Conservation (phyloP, 495 filamentous ascomycete species). For the Aspergillus nanangensis region DNA sequence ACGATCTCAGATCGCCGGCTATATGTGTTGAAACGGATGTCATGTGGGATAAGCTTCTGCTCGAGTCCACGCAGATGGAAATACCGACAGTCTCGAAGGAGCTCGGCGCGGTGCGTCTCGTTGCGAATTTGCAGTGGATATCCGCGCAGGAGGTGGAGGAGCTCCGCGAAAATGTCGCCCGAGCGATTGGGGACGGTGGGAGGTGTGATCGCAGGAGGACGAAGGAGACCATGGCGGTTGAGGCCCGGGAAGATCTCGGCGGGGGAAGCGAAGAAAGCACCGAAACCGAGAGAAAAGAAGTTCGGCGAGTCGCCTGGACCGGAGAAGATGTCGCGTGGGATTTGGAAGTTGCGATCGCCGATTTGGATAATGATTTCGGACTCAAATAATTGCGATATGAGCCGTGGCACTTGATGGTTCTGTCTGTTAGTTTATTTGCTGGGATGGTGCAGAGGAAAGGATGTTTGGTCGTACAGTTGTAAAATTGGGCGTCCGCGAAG, state of each 20-base stretch:
- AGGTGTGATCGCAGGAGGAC: conserved; percentile 81
- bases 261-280: conserved; percentile 78
- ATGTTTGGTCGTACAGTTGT: conserved; percentile 66
- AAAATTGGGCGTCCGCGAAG: conserved; percentile 96
- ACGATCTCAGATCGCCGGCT: conserved; percentile 69
- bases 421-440: conserved; percentile 9
- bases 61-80: conserved; percentile 90
- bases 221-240: conserved; percentile 72
- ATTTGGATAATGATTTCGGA: conserved; percentile 89
- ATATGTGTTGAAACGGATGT: conserved; percentile 70
- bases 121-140: conserved; percentile 77
- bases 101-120: conserved; percentile 70
- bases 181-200: conserved; percentile 76
- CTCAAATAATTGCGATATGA: conserved; percentile 92
- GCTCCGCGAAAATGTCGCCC: conserved; percentile 73
- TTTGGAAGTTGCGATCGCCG: conserved; percentile 78
- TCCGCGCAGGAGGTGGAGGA: conserved; percentile 83
- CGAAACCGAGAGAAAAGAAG: conserved; percentile 92
- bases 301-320: conserved; percentile 85
- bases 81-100: conserved; percentile 86
- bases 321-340: conserved; percentile 84
- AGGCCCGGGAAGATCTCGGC: conserved; percentile 84
- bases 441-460: neutral
- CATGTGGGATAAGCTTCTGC: conserved; percentile 77
- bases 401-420: conserved; percentile 71